A percentile compares a stretch with the other conserved stretches of the same genome.
phyloP scores from a whole-genome alignment of 495 filamentous ascomycete genomes.

The Neurospora terricola region DNA sequence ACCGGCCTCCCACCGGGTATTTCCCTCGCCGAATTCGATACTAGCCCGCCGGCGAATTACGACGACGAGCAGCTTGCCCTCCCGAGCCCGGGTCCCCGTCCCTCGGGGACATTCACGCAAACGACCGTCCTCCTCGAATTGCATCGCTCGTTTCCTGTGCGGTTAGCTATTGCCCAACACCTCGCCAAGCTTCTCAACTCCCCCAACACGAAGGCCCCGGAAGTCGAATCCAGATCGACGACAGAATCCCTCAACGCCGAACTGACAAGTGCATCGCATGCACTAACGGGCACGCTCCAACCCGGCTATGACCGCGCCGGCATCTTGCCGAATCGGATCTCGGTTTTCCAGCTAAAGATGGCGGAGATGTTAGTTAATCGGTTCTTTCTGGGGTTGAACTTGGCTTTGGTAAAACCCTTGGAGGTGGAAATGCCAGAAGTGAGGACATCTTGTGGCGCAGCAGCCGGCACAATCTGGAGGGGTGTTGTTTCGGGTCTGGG shows the following conservation, averaged over 20 bases:
- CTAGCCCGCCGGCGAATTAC: constrained; percentile 43
- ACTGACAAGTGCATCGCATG: constrained; percentile 22
- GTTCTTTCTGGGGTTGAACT: constrained; percentile 45
- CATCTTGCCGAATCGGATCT: constrained; percentile 21
- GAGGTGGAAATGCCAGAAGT: not conserved
- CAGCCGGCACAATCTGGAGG: not conserved
- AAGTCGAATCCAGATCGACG: constrained; percentile 13
- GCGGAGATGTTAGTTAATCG: constrained; percentile 36
- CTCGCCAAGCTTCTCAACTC: constrained; percentile 24
- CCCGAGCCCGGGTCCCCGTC: constrained; percentile 5
- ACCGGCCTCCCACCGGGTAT: constrained; percentile 49
- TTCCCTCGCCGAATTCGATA: constrained; percentile 47
- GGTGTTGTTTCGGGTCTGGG: not conserved
- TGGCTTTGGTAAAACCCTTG: not conserved
- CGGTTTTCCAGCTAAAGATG: constrained; percentile 27
- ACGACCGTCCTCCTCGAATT: constrained; percentile 29
- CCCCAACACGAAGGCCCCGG: constrained; percentile 25
- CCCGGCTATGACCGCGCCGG: constrained; percentile 25
- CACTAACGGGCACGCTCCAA: constrained; percentile 21
- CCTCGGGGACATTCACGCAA: constrained; percentile 25
- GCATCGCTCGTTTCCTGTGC: constrained; percentile 23
- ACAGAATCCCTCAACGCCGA: constrained; percentile 10
- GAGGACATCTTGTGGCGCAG: not conserved
- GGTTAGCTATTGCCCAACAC: constrained; percentile 27
- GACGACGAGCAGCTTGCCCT: constrained; percentile 33